A percentile compares a stretch with the other conserved stretches of the same genome.
Evolutionary conservation across 2,329 filamentous ascomycete species (phyloP).

Genomic region (Penicillium sp.): DNA sequence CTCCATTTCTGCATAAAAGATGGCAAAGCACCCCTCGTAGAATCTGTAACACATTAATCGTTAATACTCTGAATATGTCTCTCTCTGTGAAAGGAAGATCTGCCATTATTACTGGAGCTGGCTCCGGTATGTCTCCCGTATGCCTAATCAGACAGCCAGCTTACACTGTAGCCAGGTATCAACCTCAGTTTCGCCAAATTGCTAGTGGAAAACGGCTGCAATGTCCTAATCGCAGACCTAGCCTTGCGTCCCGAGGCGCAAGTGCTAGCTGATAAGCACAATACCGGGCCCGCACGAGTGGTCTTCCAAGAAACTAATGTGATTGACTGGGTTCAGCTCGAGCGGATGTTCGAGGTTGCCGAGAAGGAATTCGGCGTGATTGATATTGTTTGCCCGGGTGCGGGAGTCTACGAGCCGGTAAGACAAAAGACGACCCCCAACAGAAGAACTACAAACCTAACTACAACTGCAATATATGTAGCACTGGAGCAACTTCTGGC

Average conservation of each 20-base stretch:
- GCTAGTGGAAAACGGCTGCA: constrained; percentile 46
- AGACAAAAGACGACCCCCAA: not conserved
- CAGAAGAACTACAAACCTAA: not conserved
- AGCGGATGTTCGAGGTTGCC: constrained; percentile 50
- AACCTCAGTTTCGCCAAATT: constrained; percentile 46
- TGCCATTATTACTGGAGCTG: constrained; percentile 56
- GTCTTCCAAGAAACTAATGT: constrained; percentile 51
- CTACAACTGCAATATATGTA: constrained; percentile 19
- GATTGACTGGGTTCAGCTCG: constrained; percentile 49
- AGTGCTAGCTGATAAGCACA: constrained; percentile 40
- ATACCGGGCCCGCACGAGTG: constrained; percentile 32
- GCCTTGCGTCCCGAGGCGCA: constrained; percentile 46
- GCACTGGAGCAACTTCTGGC: constrained; percentile 52
- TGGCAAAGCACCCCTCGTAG: not conserved
- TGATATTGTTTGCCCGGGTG: constrained; percentile 49
- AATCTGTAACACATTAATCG: not conserved
- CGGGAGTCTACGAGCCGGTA: constrained; percentile 47
- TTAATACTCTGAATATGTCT: constrained; percentile 29
- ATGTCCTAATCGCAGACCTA: constrained; percentile 48
- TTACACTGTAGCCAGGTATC: constrained; percentile 37
- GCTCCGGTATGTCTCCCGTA: constrained; percentile 44
- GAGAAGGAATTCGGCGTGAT: constrained; percentile 48
- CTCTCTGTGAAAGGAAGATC: constrained; percentile 46
- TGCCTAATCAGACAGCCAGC: not conserved
- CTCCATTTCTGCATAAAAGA: constrained; percentile 15